These are phyloP conservation scores for Pseudomicrostroma phylloplanum DNA, from an alignment of 1,284 basidiomycete genomes.

Conservation along the genomic window DNA sequence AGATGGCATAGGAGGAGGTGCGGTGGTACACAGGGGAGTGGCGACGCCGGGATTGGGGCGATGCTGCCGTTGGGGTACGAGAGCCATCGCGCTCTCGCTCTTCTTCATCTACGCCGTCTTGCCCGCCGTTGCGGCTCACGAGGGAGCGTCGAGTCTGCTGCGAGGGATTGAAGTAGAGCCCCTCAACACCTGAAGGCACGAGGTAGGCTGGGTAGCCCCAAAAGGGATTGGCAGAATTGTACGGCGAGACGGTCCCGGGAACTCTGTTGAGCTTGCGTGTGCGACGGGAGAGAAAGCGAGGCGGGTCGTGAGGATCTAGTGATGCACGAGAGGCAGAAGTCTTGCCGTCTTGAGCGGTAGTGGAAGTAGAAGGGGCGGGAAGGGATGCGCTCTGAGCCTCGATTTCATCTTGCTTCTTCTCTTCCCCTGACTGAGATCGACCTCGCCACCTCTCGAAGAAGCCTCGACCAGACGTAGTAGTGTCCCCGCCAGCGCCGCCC, in stretches of 20 bases:
- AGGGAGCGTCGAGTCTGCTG: neutral
- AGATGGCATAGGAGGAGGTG: neutral
- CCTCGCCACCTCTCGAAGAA: too few species aligned
- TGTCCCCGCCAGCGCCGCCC: too few species aligned
- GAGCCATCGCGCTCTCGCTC: too few species aligned
- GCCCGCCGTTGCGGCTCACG: neutral
- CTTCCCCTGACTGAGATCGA: too few species aligned
- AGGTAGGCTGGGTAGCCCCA: slow-evolving; percentile 67
- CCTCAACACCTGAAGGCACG: slow-evolving; percentile 4
- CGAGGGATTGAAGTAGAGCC: neutral
- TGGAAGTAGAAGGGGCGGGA: neutral
- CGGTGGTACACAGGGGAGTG: too few species aligned
- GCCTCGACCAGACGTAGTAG: too few species aligned
- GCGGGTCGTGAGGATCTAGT: slow-evolving; percentile 1
- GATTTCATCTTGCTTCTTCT: too few species aligned
- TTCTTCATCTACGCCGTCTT: neutral
- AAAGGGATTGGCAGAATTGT: slow-evolving; percentile 63
- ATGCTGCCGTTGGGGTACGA: neutral
- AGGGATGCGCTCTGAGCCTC: slow-evolving; percentile 7
- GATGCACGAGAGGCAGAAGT: slow-evolving; percentile 14
- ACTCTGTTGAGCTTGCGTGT: slow-evolving; percentile 28
- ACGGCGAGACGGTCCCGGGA: slow-evolving; percentile 47
- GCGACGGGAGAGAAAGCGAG: slow-evolving; percentile 36
- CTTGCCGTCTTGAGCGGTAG: neutral
- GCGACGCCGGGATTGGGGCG: too few species aligned